Percentiles rank a stretch among this genome's conserved stretches.
Evolutionary conservation across 140 eudicot genomes (phyloP).

Genomic region (Bidens hawaiensis): DNA sequence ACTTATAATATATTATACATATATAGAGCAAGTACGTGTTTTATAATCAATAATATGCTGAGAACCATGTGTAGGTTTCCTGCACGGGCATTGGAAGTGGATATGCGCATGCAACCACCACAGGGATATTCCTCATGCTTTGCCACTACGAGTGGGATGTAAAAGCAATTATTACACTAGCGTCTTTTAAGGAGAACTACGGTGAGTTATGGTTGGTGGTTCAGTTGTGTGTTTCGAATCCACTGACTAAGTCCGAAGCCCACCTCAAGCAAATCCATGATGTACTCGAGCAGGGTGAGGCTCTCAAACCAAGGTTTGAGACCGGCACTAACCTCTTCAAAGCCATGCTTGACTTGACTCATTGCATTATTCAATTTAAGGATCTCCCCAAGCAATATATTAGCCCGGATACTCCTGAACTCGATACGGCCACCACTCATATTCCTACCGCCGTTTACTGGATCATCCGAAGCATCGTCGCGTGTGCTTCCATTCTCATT

Average conservation of each 20-base stretch:
- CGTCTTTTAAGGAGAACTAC: constrained; percentile 76
- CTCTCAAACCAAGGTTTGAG: constrained; percentile 49
- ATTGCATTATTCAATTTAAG: constrained; percentile 69
- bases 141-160: constrained; percentile 88
- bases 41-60: too few species aligned
- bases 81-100: constrained; percentile 66
- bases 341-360: constrained; percentile 65
- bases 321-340: constrained; percentile 47
- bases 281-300: constrained; percentile 39
- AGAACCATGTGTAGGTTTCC: constrained; percentile 39
- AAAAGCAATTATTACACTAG: constrained; percentile 66
- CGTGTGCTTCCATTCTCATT: constrained; percentile 64
- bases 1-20: too few species aligned
- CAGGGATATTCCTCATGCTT: constrained; percentile 58
- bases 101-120: constrained; percentile 65
- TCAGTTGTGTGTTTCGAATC: constrained; percentile 52
- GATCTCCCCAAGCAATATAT: constrained; percentile 61
- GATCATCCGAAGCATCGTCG: constrained; percentile 68
- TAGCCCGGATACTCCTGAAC: constrained; percentile 45
- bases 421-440: constrained; percentile 54
- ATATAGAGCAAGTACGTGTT: too few species aligned
- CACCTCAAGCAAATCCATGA: constrained; percentile 72
- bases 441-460: constrained; percentile 81
- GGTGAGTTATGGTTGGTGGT: constrained; percentile 90
- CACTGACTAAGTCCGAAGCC: constrained; percentile 77